Percentiles rank a stretch among this genome's conserved stretches.
Conservation (phyloP, 2,329 filamentous ascomycete species). For the Exophiala oligosperma region DNA sequence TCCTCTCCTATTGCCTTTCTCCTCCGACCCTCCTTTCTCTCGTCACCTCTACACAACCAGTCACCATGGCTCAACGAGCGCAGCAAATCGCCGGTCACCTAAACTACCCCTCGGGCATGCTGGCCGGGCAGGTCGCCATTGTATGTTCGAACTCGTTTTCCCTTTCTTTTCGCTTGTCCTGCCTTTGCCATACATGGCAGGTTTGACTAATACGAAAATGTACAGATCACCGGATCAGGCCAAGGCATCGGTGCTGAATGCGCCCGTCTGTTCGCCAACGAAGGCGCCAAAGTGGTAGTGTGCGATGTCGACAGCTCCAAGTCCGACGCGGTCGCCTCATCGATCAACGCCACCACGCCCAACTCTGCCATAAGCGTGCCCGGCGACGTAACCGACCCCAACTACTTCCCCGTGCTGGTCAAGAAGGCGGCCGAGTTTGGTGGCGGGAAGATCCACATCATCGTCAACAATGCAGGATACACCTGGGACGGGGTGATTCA, state of each 20-base stretch:
- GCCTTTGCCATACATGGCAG: not conserved
- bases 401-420: conserved; percentile 72
- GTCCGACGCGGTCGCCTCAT: conserved; percentile 64
- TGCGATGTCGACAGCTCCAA: conserved; percentile 82
- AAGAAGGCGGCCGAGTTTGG: conserved; percentile 76
- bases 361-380: conserved; percentile 70
- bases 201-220: not conserved
- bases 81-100: conserved; percentile 73
- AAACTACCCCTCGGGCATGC: conserved; percentile 77
- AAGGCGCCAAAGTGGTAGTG: conserved; percentile 81
- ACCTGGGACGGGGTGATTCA: conserved; percentile 93
- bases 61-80: conserved; percentile 26
- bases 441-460: conserved; percentile 82
- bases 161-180: no score
- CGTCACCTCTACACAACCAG: not conserved
- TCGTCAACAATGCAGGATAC: conserved; percentile 89
- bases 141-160: conserved; percentile 6
- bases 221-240: conserved; percentile 71
- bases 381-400: conserved; percentile 72
- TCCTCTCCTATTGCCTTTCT: no score
- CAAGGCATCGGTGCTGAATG: conserved; percentile 88
- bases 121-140: conserved; percentile 79
- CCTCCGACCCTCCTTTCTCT: not conserved
- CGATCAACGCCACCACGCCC: conserved; percentile 62
- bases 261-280: conserved; percentile 78